Percentiles rank a stretch among this genome's conserved stretches.
Evolutionary conservation across 129 eudicot species (phyloP).

Genomic region (Flaveria trinervia): DNA sequence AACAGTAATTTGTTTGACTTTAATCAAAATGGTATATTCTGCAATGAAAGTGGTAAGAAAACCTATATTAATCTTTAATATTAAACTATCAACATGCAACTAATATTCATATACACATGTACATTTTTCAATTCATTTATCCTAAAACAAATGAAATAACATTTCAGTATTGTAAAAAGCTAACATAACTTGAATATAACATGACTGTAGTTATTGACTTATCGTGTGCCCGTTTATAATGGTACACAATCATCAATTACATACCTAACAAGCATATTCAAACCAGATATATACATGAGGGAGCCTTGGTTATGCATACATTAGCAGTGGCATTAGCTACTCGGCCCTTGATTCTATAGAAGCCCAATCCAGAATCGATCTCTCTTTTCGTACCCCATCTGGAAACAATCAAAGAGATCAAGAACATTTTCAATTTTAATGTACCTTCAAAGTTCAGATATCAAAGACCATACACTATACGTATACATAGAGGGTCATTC

Average conservation of each 20-base stretch:
- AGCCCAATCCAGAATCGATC: conserved; percentile 33
- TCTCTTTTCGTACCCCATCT: conserved; percentile 60
- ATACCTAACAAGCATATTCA: conserved; percentile 48
- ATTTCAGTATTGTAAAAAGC: not conserved
- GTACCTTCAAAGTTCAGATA: not conserved
- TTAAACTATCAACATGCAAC: not conserved
- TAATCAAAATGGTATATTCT: conserved; percentile 2
- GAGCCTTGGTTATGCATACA: conserved; percentile 63
- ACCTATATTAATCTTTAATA: conserved; percentile 4
- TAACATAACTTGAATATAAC: conserved; percentile 2
- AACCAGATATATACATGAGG: conserved; percentile 47
- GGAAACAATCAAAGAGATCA: conserved; percentile 24
- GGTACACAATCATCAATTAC: conserved; percentile 25
- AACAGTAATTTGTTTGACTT: not conserved
- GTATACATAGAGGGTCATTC: not conserved
- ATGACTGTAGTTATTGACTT: conserved; percentile 14
- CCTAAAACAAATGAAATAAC: not conserved
- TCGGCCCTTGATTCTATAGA: conserved; percentile 44
- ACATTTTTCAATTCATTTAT: not conserved
- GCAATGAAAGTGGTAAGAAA: not conserved
- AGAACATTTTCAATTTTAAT: not conserved
- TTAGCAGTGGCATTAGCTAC: conserved; percentile 64
- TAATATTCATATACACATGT: not conserved
- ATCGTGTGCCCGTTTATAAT: not conserved
- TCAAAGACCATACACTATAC: conserved; percentile 21